Percentiles rank a stretch among this genome's conserved stretches.
Evolutionary conservation across 1,284 basidiomycete species (phyloP).

Genomic region (Ustilago hordei): DNA sequence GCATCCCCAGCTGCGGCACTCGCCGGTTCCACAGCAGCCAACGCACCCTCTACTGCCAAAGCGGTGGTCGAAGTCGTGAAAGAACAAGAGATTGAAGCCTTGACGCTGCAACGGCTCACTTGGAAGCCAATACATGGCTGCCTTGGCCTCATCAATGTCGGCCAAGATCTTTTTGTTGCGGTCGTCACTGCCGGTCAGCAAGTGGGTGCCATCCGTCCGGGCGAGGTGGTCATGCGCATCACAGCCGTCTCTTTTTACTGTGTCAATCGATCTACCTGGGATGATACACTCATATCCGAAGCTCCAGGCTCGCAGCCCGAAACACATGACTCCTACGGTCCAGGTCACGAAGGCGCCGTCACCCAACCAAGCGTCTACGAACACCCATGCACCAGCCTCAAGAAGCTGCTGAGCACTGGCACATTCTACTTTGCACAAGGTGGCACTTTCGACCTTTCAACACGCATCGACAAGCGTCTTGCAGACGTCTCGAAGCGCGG

Average conservation of each 20-base stretch:
- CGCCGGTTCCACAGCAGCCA: slow-evolving; percentile 25
- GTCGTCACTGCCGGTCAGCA: slow-evolving; percentile 52
- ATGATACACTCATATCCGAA: slow-evolving; percentile 51
- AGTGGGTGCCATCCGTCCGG: slow-evolving; percentile 55
- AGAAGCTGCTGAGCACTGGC: slow-evolving; percentile 89
- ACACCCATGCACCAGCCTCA: slow-evolving; percentile 89
- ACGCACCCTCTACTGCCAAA: slow-evolving; percentile 23
- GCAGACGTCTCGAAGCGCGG: slow-evolving; percentile 68
- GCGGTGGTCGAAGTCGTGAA: slow-evolving; percentile 57
- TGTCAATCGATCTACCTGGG: slow-evolving; percentile 59
- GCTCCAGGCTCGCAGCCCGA: slow-evolving; percentile 37
- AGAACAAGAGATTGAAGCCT: slow-evolving; percentile 26
- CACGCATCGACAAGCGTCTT: slow-evolving; percentile 67
- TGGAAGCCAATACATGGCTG: slow-evolving; percentile 49
- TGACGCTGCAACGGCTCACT: slow-evolving; percentile 39
- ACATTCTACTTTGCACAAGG: slow-evolving; percentile 91
- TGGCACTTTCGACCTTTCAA: slow-evolving; percentile 82
- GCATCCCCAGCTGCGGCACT: slow-evolving; percentile 12
- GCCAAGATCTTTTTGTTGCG: slow-evolving; percentile 61
- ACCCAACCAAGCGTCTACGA: slow-evolving; percentile 73
- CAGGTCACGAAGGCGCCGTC: slow-evolving; percentile 35
- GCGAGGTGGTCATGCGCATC: slow-evolving; percentile 55
- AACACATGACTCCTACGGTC: slow-evolving; percentile 36
- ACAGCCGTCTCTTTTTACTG: slow-evolving; percentile 63
- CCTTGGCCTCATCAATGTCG: slow-evolving; percentile 64